A percentile compares a stretch with the other conserved stretches of the same genome.
phyloP scores from a whole-genome alignment of 352 stramenopile species.

The Phytophthora fragariae region DNA sequence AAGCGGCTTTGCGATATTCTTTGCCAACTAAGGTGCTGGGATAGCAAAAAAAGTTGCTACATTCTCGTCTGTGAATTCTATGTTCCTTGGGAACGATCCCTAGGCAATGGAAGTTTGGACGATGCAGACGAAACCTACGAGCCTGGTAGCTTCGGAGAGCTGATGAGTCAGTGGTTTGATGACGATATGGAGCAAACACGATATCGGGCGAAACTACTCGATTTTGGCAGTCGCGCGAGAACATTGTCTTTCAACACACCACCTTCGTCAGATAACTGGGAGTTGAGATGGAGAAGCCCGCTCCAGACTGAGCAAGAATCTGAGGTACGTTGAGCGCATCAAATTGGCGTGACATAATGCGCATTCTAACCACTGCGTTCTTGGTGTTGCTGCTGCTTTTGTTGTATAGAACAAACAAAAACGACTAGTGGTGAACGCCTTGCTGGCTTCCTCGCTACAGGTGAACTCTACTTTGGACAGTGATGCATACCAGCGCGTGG shows the following conservation, averaged over 20 bases:
- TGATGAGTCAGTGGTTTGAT: conserved; percentile 81
- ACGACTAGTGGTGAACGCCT: conserved; percentile 68
- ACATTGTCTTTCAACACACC: conserved; percentile 40
- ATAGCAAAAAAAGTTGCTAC: conserved; percentile 58
- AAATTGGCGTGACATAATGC: background rate
- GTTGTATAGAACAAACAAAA: conserved; percentile 65
- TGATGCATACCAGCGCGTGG: conserved; percentile 52
- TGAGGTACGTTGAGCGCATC: conserved; percentile 42
- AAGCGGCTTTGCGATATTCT: conserved; percentile 71
- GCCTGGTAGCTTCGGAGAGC: conserved; percentile 68
- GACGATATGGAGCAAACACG: conserved; percentile 59
- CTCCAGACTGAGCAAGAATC: conserved; percentile 63
- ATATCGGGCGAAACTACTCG: conserved; percentile 51
- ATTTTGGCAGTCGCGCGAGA: conserved; percentile 47
- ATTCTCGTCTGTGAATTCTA: conserved; percentile 70
- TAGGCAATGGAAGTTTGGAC: conserved; percentile 6
- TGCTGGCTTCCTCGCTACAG: conserved; percentile 76
- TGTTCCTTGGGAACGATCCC: conserved; percentile 70
- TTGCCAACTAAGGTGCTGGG: conserved; percentile 79
- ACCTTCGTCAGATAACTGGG: conserved; percentile 74
- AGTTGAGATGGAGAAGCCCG: conserved; percentile 77
- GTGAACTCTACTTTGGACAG: conserved; percentile 54
- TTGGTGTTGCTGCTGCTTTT: conserved; percentile 2
- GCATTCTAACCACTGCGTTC: background rate
- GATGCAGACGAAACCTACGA: conserved; percentile 43